Evolutionary conservation across 2,329 filamentous ascomycete species (phyloP), one percentile per base, ranked within the genome.

Genomic region (Leptographium lundbergii): DNA sequence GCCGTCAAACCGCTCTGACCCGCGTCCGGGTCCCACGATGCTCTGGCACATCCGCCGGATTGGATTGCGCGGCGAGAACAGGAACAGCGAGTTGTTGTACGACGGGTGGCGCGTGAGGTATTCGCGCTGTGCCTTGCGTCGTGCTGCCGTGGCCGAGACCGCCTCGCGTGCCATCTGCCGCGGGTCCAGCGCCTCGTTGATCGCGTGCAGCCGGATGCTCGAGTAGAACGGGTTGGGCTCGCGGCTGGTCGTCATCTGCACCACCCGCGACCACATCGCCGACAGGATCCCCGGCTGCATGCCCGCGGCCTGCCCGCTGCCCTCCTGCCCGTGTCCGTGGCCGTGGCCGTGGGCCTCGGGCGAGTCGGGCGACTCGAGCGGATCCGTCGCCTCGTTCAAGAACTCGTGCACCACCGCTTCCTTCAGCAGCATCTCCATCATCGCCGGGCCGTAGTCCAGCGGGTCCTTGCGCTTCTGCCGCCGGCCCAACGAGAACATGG

Each of bases 181-280:
- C 2, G 92, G 89, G 69, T 96, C 91, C 36, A 92, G 75, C 34
- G 88, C 85, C 63, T 95, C 88, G 62, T 90, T 89, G 1, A 83
- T 80, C 6, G 82, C 81, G 32, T 89, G 82, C 61, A 95, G 81
- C 39, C 82, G 76, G 55, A 79, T 71, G 64, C 80, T 90, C 7
- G 91, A 87, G 72, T 97, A 97, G 69, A 99, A 99, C 0, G 94
- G 94, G 69, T 99, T 99, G 0, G 91, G 89, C 59, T 97, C 91
- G 57, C 80, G 77, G 65, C 86, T 79, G 62, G 76, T 80, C 56
- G 89, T 72, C 11, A 75, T 70, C 7, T 75, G 75, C 24, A 79
- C 72, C 29, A 89, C 61, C 59, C 78, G 84, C 27, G 77, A 78
- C 85, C 86, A 88, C 4, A 82, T 60, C 2, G 75, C 77, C 1